Evolutionary conservation across 495 filamentous ascomycete genomes (phyloP), one percentile per base, ranked within the genome.

Genomic region (Hypoxylon lenormandii): DNA sequence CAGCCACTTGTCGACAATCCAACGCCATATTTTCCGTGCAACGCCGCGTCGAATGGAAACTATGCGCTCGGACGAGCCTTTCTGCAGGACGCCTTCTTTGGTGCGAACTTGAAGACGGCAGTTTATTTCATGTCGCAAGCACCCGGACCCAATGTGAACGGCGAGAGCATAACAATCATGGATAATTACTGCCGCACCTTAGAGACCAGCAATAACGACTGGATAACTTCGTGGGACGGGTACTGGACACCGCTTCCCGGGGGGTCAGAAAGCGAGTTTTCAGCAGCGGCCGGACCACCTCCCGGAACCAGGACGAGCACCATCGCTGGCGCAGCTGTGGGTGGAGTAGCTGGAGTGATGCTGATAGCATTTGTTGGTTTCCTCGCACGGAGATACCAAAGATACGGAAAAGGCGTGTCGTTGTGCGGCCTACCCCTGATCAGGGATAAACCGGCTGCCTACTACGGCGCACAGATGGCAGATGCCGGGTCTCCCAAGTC

Each of bases 81-180:
- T 56, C 55, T 87, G 11, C 85, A 87, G 66, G 83, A 81, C 8
- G 80, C 83, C 1, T 86, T 86, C 58, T 58, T 86, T 10, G 83
- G 81, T 12, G 75, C 77, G 15, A 85, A 85, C 69, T 81, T 66
- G 18, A 53, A 23, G 21, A 66, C 63, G 37, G 46, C 54, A 3
- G 43, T 53, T 8, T 59, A 59, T 28, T 66, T 59, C 48, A 28
- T 66, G 19, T 56, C 54, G 40, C 64, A 66, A 37, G 63, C 63
- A 1, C 54, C 63, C 4, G 55, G 63, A 0, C 63, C 63, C 1
- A 66, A 60, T 28, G 19, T 60, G 3, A 57, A 50, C 19, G 30
- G 26, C 10, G 48, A 66, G 49, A 66, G 53, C 23, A 23, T 60
- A 1, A 30, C 26, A n/a, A 48, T 49, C 13, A 60, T 66, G 55